phyloP scores from a whole-genome alignment of 1,284 basidiomycete genomes.

The Jaminaea rosea region DNA sequence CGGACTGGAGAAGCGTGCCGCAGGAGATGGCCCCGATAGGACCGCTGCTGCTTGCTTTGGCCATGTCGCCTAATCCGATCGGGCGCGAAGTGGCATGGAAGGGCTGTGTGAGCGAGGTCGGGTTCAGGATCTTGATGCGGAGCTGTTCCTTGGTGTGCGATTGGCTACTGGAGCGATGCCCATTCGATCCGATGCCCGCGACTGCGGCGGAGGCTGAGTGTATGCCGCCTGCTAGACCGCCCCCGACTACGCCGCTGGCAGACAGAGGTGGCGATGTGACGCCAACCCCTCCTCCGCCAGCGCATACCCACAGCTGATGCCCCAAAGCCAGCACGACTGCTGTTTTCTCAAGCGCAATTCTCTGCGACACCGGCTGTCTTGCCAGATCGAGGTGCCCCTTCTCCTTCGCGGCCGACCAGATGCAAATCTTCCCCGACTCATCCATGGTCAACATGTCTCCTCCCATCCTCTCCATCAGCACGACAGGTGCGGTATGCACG shows the following conservation, averaged over 20 bases:
- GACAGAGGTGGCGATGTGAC: conserved; percentile 6
- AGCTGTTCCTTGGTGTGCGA: conserved; percentile 9
- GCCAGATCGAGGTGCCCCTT: conserved; percentile 16
- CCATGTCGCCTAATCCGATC: conserved; percentile 49
- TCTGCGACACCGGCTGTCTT: conserved; percentile 33
- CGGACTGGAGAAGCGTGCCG: conserved; percentile 65
- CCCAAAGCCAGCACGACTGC: conserved; percentile 25
- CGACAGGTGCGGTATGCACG: conserved; percentile 30
- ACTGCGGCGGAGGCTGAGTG: too few relatives aligned
- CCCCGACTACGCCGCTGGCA: too few relatives aligned
- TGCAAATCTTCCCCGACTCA: conserved; percentile 41
- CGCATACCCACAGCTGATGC: conserved; percentile 39
- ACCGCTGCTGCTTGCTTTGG: too few relatives aligned
- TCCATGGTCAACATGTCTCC: conserved; percentile 35
- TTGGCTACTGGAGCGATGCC: too few relatives aligned
- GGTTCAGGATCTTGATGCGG: conserved; percentile 37
- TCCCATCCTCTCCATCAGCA: conserved; percentile 27
- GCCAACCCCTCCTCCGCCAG: too few relatives aligned
- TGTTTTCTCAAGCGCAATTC: conserved; percentile 36
- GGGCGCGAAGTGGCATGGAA: conserved; percentile 40
- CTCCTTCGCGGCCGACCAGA: conserved; percentile 26
- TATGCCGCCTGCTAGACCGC: too few relatives aligned
- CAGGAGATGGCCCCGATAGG: conserved; percentile 70
- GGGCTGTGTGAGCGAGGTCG: conserved; percentile 33
- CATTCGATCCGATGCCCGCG: too few relatives aligned